Percentiles rank a stretch among this genome's conserved stretches.
phyloP scores from a whole-genome alignment of 306 rosid genomes.

The Comarum palustre region DNA sequence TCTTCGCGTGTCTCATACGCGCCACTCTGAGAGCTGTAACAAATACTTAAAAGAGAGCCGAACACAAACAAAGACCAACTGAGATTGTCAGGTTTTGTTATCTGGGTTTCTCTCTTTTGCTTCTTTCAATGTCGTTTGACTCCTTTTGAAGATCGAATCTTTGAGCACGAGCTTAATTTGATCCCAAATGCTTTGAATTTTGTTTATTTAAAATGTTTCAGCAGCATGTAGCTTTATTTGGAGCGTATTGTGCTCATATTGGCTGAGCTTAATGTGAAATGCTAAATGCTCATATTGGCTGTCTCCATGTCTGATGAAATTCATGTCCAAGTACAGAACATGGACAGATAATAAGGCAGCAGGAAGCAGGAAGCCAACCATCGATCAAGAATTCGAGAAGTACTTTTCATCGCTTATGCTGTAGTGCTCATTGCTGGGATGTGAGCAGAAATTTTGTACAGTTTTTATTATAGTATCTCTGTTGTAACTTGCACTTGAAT shows the following conservation, averaged over 20 bases:
- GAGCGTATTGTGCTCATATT: neutral
- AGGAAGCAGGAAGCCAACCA: conserved; percentile 69
- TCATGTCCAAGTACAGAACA: conserved; percentile 25
- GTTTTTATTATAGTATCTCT: neutral
- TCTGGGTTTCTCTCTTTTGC: conserved; percentile 21
- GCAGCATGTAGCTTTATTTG: conserved; percentile 15
- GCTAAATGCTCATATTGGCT: neutral
- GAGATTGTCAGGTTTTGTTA: conserved; percentile 44
- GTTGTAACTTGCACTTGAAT: neutral
- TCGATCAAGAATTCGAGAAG: conserved; percentile 90
- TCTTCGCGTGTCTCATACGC: conserved; percentile 23
- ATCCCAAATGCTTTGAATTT: neutral
- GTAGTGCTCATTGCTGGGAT: conserved; percentile 25
- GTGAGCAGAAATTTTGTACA: conserved; percentile 25
- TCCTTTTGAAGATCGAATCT: neutral
- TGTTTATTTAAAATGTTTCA: conserved; percentile 3
- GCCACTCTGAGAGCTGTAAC: conserved; percentile 1
- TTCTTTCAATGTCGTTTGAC: neutral
- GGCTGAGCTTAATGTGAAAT: neutral
- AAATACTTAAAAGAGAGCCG: neutral
- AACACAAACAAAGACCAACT: conserved; percentile 21
- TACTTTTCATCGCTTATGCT: conserved; percentile 82
- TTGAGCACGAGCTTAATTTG: conserved; percentile 6
- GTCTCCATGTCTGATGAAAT: conserved; percentile 29
- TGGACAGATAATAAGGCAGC: conserved; percentile 34